Evolutionary conservation across 2,329 filamentous ascomycete genomes (phyloP), one percentile per base, ranked within the genome.

Genomic region (Fusarium cicatricum): DNA sequence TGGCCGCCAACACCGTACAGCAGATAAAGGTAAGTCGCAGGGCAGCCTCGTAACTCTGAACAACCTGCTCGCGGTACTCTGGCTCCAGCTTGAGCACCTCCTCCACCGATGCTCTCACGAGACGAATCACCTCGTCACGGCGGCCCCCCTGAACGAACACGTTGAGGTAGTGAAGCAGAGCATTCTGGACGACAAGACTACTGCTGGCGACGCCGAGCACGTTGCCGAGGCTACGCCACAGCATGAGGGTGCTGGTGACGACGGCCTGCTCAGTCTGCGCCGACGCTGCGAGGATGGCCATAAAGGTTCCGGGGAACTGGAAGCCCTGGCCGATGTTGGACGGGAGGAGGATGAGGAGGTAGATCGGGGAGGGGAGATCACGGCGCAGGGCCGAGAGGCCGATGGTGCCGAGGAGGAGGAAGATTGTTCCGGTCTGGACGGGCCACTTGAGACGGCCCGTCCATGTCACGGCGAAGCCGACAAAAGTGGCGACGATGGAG

Each of bases 121-220:
- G 71, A 38, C 73, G 74, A 34, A 87, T 81, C n/a, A 87, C 75
- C 40, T 80, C 75, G 0, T 79, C 77, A 67, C 86, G 89, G 19
- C 85, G 77, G 0, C 78, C 76, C 0, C 85, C 88, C 0, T 78
- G 79, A 9, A 93, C 87, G 29, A 82, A 80, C 11, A 70, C 60
- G 5, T 83, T 73, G 5, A 94, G 78, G 62, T 87, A 88, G 15
- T 79, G 74, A 9, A 83, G 74, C 45, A 94, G 76, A 1, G 84
- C 81, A 66, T 92, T 92, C 75, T 94, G 90, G 58, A 93, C 77
- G 8, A 92, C 84, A 52, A 92, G 80, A 69, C 87, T 90, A 62
- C 86, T 90, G 46, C 82, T 77, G 1, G 90, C 86, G 38, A 93
- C 84, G n/a, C 90, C 90, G 68, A 92, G 80, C 1, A 93, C 89